Evolutionary conservation across 2,329 filamentous ascomycete genomes (phyloP), one percentile per base, ranked within the genome.

Genomic region (Mariannaea elegans): DNA sequence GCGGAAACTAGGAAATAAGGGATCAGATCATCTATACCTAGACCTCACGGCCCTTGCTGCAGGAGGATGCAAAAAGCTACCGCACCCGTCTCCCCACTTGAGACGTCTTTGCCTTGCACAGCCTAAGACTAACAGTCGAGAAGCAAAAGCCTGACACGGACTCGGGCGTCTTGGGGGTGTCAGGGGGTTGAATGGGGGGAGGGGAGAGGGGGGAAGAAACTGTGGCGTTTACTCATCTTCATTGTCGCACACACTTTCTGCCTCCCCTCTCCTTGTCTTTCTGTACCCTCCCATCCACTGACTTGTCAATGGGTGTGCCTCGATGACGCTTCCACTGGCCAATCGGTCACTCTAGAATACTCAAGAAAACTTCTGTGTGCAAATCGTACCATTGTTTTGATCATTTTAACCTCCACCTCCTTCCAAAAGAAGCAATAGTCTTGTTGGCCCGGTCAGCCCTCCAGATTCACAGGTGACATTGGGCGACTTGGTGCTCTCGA

Each of bases 41-140:
- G n/a, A n/a, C n/a, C n/a, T n/a, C n/a, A n/a, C n/a, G n/a, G n/a
- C n/a, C n/a, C n/a, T n/a, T n/a, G n/a, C n/a, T n/a, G n/a, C n/a
- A n/a, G n/a, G n/a, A n/a, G n/a, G n/a, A n/a, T n/a, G n/a, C n/a
- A n/a, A n/a, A n/a, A n/a, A n/a, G n/a, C n/a, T n/a, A n/a, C n/a
- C n/a, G n/a, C n/a, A n/a, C n/a, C n/a, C n/a, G n/a, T n/a, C n/a
- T n/a, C n/a, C 23, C 49, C 50, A 65, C 56, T 44, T 41, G 23
- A 29, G 45, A 50, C 29, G 23, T 55, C 44, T 46, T 48, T 7
- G 39, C 24, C 45, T 46, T 38, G 54, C 54, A 46, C 51, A 29
- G 7, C 67, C 70, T 69, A 57, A 64, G 59, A 59, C 31, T 46
- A 36, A 24, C 38, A 50, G 34, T 41, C 51, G 29, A 53, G 51